phyloP scores from a whole-genome alignment of 1,284 basidiomycete genomes.

The Microbotryum scabiosae region DNA sequence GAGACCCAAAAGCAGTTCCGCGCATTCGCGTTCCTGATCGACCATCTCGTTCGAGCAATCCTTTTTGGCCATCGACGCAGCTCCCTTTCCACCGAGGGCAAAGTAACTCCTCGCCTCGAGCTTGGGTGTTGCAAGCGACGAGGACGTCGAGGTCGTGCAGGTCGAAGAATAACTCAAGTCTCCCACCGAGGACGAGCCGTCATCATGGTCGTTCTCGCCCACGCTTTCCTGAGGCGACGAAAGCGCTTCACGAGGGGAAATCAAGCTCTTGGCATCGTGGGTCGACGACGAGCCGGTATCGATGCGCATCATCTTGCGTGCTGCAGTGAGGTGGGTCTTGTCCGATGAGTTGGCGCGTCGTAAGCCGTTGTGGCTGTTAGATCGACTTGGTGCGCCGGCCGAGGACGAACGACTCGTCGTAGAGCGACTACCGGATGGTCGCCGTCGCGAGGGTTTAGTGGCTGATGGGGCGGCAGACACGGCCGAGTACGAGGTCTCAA shows the following conservation, averaged over 20 bases:
- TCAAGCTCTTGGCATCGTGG: neutral
- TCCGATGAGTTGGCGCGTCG: neutral
- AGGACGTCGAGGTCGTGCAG: constrained; percentile 17
- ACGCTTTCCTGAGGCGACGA: neutral
- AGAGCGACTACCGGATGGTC: neutral
- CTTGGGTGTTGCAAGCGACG: constrained; percentile 2
- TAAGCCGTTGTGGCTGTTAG: neutral
- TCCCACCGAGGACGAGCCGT: constrained; percentile 4
- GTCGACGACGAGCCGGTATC: neutral
- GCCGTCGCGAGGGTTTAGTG: neutral
- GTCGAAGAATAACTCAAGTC: constrained; percentile 26
- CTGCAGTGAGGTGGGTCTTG: neutral
- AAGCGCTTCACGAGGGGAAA: neutral
- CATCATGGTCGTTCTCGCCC: neutral
- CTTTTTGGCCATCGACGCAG: neutral
- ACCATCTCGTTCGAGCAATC: neutral
- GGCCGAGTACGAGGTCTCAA: constrained; percentile 3
- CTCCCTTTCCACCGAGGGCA: neutral
- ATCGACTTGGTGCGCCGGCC: neutral
- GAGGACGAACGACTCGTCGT: neutral
- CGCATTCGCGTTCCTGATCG: constrained; percentile 29
- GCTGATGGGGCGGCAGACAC: neutral
- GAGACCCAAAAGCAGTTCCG: constrained; percentile 24
- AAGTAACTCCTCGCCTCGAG: constrained; percentile 4
- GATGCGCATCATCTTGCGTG: neutral